phyloP scores from a whole-genome alignment of 179 eudicot genomes.

The Beta corolliflora region DNA sequence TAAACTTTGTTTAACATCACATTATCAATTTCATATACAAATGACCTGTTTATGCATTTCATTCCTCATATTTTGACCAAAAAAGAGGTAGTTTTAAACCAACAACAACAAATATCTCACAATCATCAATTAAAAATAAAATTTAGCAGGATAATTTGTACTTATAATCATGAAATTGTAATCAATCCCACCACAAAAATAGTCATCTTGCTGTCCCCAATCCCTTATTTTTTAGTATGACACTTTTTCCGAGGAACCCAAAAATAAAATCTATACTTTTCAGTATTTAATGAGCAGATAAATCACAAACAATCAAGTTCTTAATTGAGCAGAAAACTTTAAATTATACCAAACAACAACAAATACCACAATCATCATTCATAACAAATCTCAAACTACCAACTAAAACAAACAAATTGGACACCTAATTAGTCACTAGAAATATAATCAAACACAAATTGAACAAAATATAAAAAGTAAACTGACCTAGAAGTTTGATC shows the following conservation, averaged over 20 bases:
- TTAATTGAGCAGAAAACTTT: neutral
- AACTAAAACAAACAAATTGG: neutral
- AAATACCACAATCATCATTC: neutral
- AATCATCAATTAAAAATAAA: too few species aligned
- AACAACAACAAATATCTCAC: too few species aligned
- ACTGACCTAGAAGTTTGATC: conserved; percentile 50
- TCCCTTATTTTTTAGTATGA: neutral
- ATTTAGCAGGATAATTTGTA: too few species aligned
- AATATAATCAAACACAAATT: neutral
- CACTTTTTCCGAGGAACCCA: neutral
- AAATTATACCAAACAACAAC: neutral
- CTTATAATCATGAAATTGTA: too few species aligned
- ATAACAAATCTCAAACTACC: neutral
- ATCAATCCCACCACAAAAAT: neutral
- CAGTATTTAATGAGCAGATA: neutral
- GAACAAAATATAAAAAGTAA: neutral
- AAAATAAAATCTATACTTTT: neutral
- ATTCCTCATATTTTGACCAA: neutral
- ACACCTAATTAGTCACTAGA: too few species aligned
- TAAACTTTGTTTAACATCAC: neutral
- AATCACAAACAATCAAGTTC: neutral
- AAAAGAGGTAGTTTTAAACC: too few species aligned
- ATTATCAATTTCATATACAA: neutral
- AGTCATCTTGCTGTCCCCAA: too few species aligned
- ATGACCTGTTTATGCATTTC: neutral